These are phyloP conservation scores for Myxozyma kluyveri DNA, from an alignment of 805 yeast genomes.

Conservation along the genomic window DNA sequence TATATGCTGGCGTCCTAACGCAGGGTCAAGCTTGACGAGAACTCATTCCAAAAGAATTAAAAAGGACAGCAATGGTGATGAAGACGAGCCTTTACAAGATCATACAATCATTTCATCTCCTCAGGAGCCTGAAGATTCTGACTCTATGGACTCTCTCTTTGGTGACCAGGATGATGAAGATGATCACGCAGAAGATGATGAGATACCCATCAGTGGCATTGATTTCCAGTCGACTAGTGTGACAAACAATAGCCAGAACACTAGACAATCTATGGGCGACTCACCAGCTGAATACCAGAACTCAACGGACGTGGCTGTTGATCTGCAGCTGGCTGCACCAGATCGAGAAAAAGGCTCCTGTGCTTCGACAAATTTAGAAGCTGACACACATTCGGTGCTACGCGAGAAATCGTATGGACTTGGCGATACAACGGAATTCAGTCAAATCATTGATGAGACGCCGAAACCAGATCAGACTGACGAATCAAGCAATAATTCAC, in stretches of 20 bases:
- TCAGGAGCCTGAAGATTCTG: slow-evolving; percentile 20
- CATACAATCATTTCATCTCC: too few species aligned
- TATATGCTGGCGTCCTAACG: slow-evolving; percentile 52
- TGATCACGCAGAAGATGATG: slow-evolving; percentile 36
- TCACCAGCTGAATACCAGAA: not conserved
- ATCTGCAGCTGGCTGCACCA: too few species aligned
- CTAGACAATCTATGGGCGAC: not conserved
- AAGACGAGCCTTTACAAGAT: too few species aligned
- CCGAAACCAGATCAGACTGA: not conserved
- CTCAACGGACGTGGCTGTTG: too few species aligned
- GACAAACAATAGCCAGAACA: slow-evolving; percentile 4
- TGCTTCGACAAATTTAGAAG: not conserved
- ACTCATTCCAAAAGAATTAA: too few species aligned
- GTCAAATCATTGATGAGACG: not conserved
- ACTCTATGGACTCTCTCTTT: slow-evolving; percentile 53
- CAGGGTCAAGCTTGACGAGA: too few species aligned
- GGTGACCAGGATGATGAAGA: slow-evolving; percentile 54
- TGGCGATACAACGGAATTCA: not conserved
- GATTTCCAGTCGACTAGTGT: too few species aligned
- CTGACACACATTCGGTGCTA: not conserved
- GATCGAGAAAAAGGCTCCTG: not conserved
- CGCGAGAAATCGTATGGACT: too few species aligned
- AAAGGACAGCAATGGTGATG: too few species aligned
- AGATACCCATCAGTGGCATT: too few species aligned
- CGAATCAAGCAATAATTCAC: not conserved